Percentiles rank a stretch among this genome's conserved stretches.
phyloP scores from a whole-genome alignment of 441 rosid genomes.

The Bruguiera hainesii region DNA sequence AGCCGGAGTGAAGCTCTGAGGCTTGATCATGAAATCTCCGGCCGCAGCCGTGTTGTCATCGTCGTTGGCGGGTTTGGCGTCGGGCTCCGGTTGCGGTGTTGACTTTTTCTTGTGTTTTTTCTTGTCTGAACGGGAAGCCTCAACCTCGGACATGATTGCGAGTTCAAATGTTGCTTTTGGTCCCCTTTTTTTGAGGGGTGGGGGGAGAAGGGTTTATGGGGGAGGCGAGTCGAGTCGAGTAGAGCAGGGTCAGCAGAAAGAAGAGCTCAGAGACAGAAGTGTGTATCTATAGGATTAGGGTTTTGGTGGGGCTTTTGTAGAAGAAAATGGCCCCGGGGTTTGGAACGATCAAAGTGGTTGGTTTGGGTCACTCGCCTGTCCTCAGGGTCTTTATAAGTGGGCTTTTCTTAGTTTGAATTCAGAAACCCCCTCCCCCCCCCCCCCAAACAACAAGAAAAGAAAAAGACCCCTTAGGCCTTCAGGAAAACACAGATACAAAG shows the following conservation, averaged over 20 bases:
- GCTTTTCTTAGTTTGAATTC: too few species aligned
- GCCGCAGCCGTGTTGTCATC: constrained; percentile 6
- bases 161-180: not conserved
- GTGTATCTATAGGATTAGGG: constrained; percentile 43
- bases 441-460: too few species aligned
- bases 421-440: too few species aligned
- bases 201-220: not conserved
- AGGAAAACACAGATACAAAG: too few species aligned
- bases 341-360: not conserved
- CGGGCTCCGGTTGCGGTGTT: constrained; percentile 8
- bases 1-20: constrained; percentile 68
- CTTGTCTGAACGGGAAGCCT: constrained; percentile 59
- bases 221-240: not conserved
- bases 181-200: not conserved
- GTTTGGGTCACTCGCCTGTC: not conserved
- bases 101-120: constrained; percentile 56
- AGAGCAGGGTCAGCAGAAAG: not conserved
- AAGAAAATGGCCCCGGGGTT: not conserved
- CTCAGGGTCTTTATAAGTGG: not conserved
- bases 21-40: constrained; percentile 65
- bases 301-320: constrained; percentile 35
- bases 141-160: constrained; percentile 60
- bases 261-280: constrained; percentile 4
- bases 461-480: too few species aligned
- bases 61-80: constrained; percentile 8